phyloP scores from a whole-genome alignment of 73 alveolate species.

The Paramecium pentaurelia region DNA sequence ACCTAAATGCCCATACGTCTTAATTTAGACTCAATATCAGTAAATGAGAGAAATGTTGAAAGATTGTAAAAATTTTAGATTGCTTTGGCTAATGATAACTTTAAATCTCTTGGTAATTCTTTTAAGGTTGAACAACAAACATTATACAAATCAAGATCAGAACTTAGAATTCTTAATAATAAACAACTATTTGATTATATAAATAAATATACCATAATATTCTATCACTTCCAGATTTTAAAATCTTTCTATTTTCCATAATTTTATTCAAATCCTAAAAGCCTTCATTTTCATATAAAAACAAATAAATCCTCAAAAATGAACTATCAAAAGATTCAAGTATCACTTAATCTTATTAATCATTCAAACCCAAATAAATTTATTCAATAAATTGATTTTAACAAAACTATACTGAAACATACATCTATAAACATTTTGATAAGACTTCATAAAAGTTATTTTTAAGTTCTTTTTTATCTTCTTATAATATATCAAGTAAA shows the following conservation, averaged over 20 bases:
- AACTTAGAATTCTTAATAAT: background rate
- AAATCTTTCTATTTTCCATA: background rate
- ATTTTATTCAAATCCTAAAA: background rate
- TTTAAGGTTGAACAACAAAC: background rate
- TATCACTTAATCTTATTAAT: background rate
- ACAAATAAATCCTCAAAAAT: background rate
- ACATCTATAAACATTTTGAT: background rate
- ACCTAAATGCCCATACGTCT: background rate
- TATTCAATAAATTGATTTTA: background rate
- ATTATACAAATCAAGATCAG: constrained; percentile 14
- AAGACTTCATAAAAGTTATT: background rate
- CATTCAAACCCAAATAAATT: background rate
- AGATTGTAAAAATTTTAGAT: background rate
- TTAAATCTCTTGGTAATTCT: background rate
- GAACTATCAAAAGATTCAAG: background rate
- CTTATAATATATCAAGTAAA: background rate
- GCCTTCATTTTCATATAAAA: background rate
- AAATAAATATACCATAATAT: background rate
- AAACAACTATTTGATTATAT: background rate
- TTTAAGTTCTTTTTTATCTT: background rate
- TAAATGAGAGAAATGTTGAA: background rate
- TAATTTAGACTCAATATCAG: background rate
- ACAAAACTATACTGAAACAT: background rate
- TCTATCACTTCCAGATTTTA: background rate
- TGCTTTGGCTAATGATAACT: background rate